phyloP scores from a whole-genome alignment of 768 basidiomycete genomes.

The Pholiota microspora region DNA sequence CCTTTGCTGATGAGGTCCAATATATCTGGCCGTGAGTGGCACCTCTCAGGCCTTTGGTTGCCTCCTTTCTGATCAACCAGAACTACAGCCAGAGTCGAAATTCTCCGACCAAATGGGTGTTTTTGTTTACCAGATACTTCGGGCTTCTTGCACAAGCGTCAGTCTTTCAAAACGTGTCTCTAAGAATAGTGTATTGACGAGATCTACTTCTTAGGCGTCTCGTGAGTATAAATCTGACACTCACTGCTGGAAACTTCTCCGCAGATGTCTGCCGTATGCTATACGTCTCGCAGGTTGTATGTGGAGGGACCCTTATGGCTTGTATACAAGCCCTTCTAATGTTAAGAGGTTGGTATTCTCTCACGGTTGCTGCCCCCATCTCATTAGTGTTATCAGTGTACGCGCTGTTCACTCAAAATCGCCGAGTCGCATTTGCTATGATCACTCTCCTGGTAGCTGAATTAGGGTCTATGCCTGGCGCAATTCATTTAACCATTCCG shows the following conservation, averaged over 20 bases:
- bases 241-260: slow-evolving; percentile 9
- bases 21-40: slow-evolving; percentile 20
- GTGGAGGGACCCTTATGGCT: slow-evolving; percentile 18
- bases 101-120: slow-evolving; percentile 23
- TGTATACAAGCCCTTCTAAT: slow-evolving; percentile 19
- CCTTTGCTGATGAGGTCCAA: slow-evolving; percentile 16
- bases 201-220: slow-evolving; percentile 10
- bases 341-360: slow-evolving; percentile 13
- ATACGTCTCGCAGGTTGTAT: slow-evolving; percentile 18
- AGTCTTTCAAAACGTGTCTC: slow-evolving; percentile 3
- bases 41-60: neutral
- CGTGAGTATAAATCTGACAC: slow-evolving; percentile 12
- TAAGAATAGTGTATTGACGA: slow-evolving; percentile 1
- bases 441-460: slow-evolving; percentile 18
- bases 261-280: slow-evolving; percentile 15
- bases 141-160: slow-evolving; percentile 17
- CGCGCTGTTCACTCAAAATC: slow-evolving; percentile 18
- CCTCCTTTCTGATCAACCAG: neutral
- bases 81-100: slow-evolving; percentile 9
- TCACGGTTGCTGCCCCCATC: neutral
- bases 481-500: slow-evolving; percentile 17
- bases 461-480: slow-evolving; percentile 19
- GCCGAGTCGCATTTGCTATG: slow-evolving; percentile 16
- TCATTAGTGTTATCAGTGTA: slow-evolving; percentile 13
- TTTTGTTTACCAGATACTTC: slow-evolving; percentile 21